Base-by-base conservation (phyloP, 2,329 filamentous ascomycete genomes). In the Phyllosticta citriasiana region DNA sequence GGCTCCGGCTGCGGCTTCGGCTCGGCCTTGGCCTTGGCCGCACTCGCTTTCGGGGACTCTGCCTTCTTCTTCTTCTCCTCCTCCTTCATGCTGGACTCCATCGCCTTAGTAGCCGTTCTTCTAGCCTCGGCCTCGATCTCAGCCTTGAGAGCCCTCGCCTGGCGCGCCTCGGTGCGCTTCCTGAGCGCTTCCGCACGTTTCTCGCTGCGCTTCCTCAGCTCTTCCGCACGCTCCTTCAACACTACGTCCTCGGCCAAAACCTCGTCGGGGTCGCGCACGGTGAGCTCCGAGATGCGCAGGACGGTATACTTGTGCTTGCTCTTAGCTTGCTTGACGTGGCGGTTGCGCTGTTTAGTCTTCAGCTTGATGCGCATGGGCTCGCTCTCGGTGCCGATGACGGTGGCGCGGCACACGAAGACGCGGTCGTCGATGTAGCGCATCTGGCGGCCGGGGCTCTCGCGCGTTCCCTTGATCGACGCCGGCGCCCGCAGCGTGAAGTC, bases 241-340 rank as follows among this genome's bases (percentile, higher is more conserved):
- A 10, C 9, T 10, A 2, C 14, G 8, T n/a, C 40, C 63, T 76
- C 77, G 53, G 65, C 64, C 69, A 79, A 69, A 69, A 84, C 73
- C 71, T 83, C 78, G 57, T 84, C 82, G 63, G 81, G 64, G 26
- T 75, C 77, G 74, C 79, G 83, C 4, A 96, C 80, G 71, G 83
- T 87, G 65, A 97, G 72, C 76, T 97, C 89, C 71, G 88, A 88
- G 65, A 99, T 88, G 70, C 86, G 82, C 75, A 99, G 71, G 24
- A 96, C 84, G 2, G 94, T 99, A 75, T 88, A 96, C 69, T 84
- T 82, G 72, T 96, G 90, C 82, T 99, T 97, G 80, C 91, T 97
- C 78, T 82, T 87, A 9, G 94, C 88, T 63, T 82, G 84, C 79
- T 86, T 90, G 57, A 84, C 82, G 71, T 83, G 81, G 65, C 84